Evolutionary conservation across 2,329 filamentous ascomycete genomes (phyloP).

Genomic region (Metarhizium brunneum): DNA sequence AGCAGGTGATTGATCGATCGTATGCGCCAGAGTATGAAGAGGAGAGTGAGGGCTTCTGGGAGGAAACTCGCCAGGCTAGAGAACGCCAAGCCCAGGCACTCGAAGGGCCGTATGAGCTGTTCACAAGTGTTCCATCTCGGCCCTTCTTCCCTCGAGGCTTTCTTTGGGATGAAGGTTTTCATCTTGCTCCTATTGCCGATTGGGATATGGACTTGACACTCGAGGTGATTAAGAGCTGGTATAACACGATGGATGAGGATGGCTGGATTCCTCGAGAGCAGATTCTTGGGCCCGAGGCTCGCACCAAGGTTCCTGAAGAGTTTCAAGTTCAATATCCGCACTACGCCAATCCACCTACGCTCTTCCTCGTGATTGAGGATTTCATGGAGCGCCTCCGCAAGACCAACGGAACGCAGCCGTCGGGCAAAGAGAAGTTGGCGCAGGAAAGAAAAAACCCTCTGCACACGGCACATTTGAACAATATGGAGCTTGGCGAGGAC

Average conservation of each 20-base stretch:
- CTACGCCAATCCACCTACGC: conserved; percentile 91
- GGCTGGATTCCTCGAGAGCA: conserved; percentile 97
- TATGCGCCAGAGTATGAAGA: conserved; percentile 92
- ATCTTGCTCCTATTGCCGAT: conserved; percentile 80
- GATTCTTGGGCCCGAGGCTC: conserved; percentile 83
- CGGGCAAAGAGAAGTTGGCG: conserved; percentile 33
- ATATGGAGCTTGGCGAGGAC: conserved; percentile 55
- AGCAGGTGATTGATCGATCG: conserved; percentile 81
- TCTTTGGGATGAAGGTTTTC: conserved; percentile 97
- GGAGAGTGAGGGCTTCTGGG: conserved; percentile 92
- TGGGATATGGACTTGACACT: conserved; percentile 86
- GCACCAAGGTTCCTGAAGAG: conserved; percentile 86
- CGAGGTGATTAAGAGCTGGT: conserved; percentile 92
- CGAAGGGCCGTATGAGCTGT: conserved; percentile 81
- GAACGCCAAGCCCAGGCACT: conserved; percentile 56
- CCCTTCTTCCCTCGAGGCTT: conserved; percentile 97
- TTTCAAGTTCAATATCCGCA: conserved; percentile 96
- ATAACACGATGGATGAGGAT: conserved; percentile 89
- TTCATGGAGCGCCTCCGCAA: conserved; percentile 71
- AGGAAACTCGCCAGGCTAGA: conserved; percentile 75
- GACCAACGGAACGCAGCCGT: conserved; percentile 36
- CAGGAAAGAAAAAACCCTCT: conserved; percentile 31
- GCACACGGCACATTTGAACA: conserved; percentile 57
- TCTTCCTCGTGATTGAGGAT: conserved; percentile 79
- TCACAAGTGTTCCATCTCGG: conserved; percentile 82